Evolutionary conservation across 2,329 filamentous ascomycete species (phyloP), one percentile per base, ranked within the genome.

Genomic region (Aspergillus tubingensis): DNA sequence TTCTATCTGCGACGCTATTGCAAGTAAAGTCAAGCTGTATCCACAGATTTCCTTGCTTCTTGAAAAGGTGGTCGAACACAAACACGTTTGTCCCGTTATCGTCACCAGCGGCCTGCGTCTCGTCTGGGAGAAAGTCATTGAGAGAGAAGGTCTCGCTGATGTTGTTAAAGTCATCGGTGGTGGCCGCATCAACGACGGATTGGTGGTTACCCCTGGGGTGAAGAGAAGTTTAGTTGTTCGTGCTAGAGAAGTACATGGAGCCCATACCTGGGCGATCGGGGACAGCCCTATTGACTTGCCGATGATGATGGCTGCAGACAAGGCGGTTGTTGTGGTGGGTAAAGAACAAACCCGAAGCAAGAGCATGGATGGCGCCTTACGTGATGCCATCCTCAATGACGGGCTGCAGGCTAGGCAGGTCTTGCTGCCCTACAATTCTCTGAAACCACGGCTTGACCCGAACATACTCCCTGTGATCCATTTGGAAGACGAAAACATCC

Each of bases 251-350:
- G 17, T 19, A 0, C 63, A 80, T 44, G 3, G 72, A 0, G 48
- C 78, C 25, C 70, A 78, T 41, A 81, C 87, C 17, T 81, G 76
- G 69, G 86, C 84, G 0, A 85, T 89, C 64, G 86, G 86, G n/a
- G 85, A 88, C 65, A 85, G 86, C 63, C 77, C 77, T 0, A 61
- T 87, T 6, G 87, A 89, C 64, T 41, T 89, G 17, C 70, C 74
- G 0, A 89, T 89, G 86, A 64, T 89, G 11, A 63, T 62, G 2
- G 65, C 73, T 36, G 86, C 86, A 0, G 72, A 88, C 63, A 60
- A 81, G 58, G 82, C 85, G 0, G 68, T 87, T 39, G 77, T 89
- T 3, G 79, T 89, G 0, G 83, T 86, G 2, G 83, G 84, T 0
- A 71, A 82, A 0, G 69, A 81, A 63, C 5, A 62, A 0, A 70